Conservation (phyloP, 2,329 filamentous ascomycete species). For the Hypomyces rosellus region DNA sequence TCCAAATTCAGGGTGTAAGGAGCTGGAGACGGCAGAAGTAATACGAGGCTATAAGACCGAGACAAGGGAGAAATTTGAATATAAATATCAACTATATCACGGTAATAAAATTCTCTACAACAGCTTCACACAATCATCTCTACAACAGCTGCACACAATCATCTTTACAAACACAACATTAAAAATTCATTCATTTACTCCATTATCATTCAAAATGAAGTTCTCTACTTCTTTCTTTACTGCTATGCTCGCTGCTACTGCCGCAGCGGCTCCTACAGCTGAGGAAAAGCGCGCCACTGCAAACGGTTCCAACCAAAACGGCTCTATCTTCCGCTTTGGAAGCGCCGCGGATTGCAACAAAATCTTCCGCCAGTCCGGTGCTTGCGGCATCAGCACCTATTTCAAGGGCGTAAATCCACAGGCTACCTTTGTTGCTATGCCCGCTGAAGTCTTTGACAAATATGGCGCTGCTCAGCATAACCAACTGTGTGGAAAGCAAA, state of each 20-base stretch:
- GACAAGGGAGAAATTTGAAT: too few species aligned
- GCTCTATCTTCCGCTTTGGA: conserved; percentile 10
- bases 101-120: too few species aligned
- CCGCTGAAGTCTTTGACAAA: conserved; percentile 5
- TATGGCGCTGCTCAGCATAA: conserved; percentile 10
- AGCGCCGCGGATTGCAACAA: conserved; percentile 5
- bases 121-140: too few species aligned
- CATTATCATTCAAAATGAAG: conserved; percentile 4
- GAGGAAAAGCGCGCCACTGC: not conserved
- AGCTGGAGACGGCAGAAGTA: too few species aligned
- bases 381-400: conserved; percentile 13
- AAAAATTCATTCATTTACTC: too few species aligned
- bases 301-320: conserved; percentile 1
- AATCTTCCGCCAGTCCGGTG: not conserved
- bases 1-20: too few species aligned
- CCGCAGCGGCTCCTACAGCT: conserved; percentile 4
- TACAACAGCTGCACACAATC: too few species aligned
- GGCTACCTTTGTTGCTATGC: conserved; percentile 8
- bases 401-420: not conserved
- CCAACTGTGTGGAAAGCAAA: conserved; percentile 9
- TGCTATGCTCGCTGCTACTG: conserved; percentile 7
- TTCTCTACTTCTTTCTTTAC: conserved; percentile 6
- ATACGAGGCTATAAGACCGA: too few species aligned
- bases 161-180: too few species aligned
- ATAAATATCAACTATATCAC: too few species aligned